Percentiles rank a stretch among this genome's conserved stretches.
Conservation (phyloP, 805 yeast genomes). For the Yarrowia keelungensis region DNA sequence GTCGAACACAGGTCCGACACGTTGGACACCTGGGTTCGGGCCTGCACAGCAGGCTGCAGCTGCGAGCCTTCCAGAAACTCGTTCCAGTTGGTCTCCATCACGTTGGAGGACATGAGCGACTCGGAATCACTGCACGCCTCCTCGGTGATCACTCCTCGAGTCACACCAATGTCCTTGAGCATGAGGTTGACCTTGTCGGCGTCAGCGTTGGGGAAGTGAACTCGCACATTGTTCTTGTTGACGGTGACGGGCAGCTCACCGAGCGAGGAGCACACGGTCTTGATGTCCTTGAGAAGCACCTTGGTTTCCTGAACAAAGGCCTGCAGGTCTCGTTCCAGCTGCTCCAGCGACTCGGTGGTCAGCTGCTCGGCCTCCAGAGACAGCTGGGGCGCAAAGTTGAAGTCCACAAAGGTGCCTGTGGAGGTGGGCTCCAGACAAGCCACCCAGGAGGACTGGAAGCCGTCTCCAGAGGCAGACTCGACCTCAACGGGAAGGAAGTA, state of each 20-base stretch:
- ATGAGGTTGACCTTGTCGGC: constrained; percentile 61
- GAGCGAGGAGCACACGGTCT: constrained; percentile 56
- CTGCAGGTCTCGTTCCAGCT: constrained; percentile 51
- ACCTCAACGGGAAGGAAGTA: too few relatives aligned
- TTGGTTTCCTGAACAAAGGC: constrained; percentile 50
- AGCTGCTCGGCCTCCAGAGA: constrained; percentile 52
- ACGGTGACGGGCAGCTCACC: constrained; percentile 71
- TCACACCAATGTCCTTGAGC: constrained; percentile 64
- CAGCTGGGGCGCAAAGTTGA: constrained; percentile 54
- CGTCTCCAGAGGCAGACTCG: neutral
- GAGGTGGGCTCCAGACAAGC: constrained; percentile 22
- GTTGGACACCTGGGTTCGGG: neutral
- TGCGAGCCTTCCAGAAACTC: constrained; percentile 15
- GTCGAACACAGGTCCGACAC: constrained; percentile 25
- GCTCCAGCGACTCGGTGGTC: constrained; percentile 55
- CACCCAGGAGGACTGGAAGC: constrained; percentile 24
- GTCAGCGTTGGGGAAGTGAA: constrained; percentile 78
- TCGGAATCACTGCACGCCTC: constrained; percentile 22
- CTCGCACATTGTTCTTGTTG: constrained; percentile 54
- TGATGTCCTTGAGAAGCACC: constrained; percentile 54
- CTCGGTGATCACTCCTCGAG: constrained; percentile 59
- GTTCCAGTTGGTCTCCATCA: constrained; percentile 31
- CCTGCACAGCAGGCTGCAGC: constrained; percentile 22
- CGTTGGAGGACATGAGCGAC: constrained; percentile 12
- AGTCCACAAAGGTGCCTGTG: constrained; percentile 59